These are phyloP conservation scores for Ilyonectria destructans DNA, from an alignment of 2,329 filamentous ascomycete species.

Conservation along the genomic window DNA sequence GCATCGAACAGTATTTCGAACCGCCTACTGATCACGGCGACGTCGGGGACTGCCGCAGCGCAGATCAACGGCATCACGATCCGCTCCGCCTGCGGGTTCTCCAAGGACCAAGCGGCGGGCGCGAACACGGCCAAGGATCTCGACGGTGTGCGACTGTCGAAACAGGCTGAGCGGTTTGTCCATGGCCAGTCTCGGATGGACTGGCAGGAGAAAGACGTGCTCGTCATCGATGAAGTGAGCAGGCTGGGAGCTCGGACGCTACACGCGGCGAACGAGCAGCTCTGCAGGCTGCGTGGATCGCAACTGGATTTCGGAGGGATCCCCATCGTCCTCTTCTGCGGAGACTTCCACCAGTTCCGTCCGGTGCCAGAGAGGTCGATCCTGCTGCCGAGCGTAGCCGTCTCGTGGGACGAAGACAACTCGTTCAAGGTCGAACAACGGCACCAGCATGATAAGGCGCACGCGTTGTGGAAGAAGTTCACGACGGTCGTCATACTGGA, in stretches of 20 bases:
- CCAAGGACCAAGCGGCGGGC: slow-evolving; percentile 4
- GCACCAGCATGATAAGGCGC: slow-evolving; percentile 27
- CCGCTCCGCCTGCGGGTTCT: slow-evolving; percentile 25
- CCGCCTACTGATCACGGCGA: slow-evolving; percentile 22
- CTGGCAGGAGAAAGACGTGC: slow-evolving; percentile 26
- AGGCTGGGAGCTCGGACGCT: slow-evolving; percentile 27
- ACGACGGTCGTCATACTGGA: slow-evolving; percentile 28
- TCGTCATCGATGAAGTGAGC: slow-evolving; percentile 30
- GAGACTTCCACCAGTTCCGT: slow-evolving; percentile 25
- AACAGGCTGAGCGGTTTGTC: no score
- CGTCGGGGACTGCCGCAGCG: slow-evolving; percentile 26
- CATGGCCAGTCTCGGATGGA: slow-evolving; percentile 45
- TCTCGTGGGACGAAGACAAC: neutral
- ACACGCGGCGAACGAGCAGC: slow-evolving; percentile 17
- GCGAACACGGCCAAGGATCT: neutral
- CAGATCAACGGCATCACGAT: slow-evolving; percentile 30
- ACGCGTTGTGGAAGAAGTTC: slow-evolving; percentile 26
- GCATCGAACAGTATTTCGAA: slow-evolving; percentile 1
- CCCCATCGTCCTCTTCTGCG: slow-evolving; percentile 24
- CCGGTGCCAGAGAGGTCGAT: slow-evolving; percentile 22
- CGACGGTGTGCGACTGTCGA: neutral
- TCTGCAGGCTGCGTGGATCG: slow-evolving; percentile 8
- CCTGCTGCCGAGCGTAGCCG: neutral
- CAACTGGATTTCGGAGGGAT: slow-evolving; percentile 10
- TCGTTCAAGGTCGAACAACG: slow-evolving; percentile 18